Percentiles rank a stretch among this genome's conserved stretches.
These are phyloP conservation scores for Umbellularia californica DNA, from an alignment of 164 flowering plant genomes.

Conservation along the genomic window DNA sequence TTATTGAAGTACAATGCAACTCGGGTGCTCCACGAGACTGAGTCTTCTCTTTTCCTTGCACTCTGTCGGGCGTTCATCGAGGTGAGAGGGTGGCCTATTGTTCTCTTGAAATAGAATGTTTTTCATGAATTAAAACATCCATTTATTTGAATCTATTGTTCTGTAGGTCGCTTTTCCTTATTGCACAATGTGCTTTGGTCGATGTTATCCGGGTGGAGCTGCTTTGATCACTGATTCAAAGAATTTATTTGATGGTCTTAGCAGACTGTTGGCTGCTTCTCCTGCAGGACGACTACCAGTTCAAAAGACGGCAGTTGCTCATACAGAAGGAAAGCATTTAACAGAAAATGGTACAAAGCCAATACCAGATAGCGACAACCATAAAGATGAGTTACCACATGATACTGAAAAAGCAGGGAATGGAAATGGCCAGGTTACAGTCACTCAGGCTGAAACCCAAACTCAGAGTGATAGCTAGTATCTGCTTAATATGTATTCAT, in stretches of 20 bases:
- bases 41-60: constrained; percentile 73
- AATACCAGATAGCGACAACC: constrained; percentile 29
- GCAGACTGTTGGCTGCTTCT: constrained; percentile 51
- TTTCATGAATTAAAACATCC: not conserved
- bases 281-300: constrained; percentile 37
- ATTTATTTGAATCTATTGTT: not conserved
- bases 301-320: constrained; percentile 25
- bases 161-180: constrained; percentile 78
- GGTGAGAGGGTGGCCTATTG: constrained; percentile 34
- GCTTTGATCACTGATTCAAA: constrained; percentile 63
- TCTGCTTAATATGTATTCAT: too few relatives aligned
- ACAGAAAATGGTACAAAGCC: constrained; percentile 46
- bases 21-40: constrained; percentile 76
- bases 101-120: not conserved
- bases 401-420: constrained; percentile 27
- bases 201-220: constrained; percentile 86
- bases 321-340: constrained; percentile 24
- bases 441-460: constrained; percentile 12
- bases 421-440: constrained; percentile 20
- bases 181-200: constrained; percentile 84
- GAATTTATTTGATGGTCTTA: constrained; percentile 59
- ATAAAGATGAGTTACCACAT: constrained; percentile 20
- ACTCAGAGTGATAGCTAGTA: too few relatives aligned
- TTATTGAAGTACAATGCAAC: constrained; percentile 70
- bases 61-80: constrained; percentile 89